These are phyloP conservation scores for Zygosaccharomyces pseudorouxii DNA, from an alignment of 805 yeast genomes.

Conservation along the genomic window DNA sequence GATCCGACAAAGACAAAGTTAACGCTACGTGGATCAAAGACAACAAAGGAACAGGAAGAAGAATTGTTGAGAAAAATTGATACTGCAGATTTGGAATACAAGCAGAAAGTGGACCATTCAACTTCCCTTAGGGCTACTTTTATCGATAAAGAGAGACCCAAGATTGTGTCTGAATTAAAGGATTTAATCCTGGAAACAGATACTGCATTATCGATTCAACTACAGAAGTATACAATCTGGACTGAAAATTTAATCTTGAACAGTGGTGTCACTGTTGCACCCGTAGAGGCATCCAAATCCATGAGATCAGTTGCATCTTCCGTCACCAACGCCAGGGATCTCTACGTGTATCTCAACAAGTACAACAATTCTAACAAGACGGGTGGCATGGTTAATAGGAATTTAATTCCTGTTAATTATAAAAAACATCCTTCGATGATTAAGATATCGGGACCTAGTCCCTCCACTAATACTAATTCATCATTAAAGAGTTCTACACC, in stretches of 20 bases:
- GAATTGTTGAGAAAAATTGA: constrained; percentile 77
- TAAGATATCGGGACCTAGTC: constrained; percentile 27
- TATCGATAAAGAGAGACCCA: constrained; percentile 71
- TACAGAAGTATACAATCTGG: constrained; percentile 85
- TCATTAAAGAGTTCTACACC: constrained; percentile 21
- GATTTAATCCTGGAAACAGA: constrained; percentile 82
- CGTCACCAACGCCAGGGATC: constrained; percentile 78
- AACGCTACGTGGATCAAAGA: constrained; percentile 71
- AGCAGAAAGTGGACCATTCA: constrained; percentile 66
- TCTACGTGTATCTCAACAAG: constrained; percentile 61
- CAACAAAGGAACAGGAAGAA: constrained; percentile 83
- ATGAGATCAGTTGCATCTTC: constrained; percentile 73
- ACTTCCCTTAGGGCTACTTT: constrained; percentile 71
- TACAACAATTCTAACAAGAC: constrained; percentile 37
- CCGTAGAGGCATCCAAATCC: constrained; percentile 55
- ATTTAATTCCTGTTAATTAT: constrained; percentile 64
- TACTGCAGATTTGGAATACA: constrained; percentile 81
- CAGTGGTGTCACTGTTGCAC: constrained; percentile 77
- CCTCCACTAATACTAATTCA: constrained; percentile 16
- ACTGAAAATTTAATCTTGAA: constrained; percentile 79
- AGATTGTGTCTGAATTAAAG: constrained; percentile 62
- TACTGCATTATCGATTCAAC: constrained; percentile 80
- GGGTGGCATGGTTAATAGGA: constrained; percentile 36
- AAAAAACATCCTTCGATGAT: constrained; percentile 63
- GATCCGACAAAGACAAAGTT: constrained; percentile 85